A percentile compares a stretch with the other conserved stretches of the same genome.
Evolutionary conservation across 495 filamentous ascomycete species (phyloP).

Genomic region (Apiosordaria backusii): DNA sequence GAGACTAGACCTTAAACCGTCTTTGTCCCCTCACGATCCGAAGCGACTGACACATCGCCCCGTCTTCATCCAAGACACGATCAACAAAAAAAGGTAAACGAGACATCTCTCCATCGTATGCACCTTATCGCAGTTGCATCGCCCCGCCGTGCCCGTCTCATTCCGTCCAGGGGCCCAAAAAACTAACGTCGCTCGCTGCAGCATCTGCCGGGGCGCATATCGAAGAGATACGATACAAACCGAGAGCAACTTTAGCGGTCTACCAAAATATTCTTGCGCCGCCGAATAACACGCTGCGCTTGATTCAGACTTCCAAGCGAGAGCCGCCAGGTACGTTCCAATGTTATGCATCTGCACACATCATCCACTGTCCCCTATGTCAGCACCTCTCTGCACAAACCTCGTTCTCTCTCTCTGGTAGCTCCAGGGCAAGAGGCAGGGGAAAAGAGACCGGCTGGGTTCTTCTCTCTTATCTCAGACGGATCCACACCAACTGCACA

Average conservation of each 20-base stretch:
- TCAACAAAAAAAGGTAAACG: neutral
- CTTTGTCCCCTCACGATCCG: neutral
- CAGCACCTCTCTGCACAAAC: slow-evolving; percentile 1
- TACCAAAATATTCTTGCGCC: neutral
- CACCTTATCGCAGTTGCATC: slow-evolving; percentile 5
- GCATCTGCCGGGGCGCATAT: slow-evolving; percentile 1
- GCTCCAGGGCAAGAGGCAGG: slow-evolving; percentile 1
- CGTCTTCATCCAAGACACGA: neutral
- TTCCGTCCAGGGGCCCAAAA: neutral
- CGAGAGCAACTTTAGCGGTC: neutral
- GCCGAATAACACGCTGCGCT: neutral
- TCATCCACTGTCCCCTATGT: neutral
- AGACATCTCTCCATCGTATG: neutral
- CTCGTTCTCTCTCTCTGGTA: neutral
- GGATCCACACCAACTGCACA: neutral
- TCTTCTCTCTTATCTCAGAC: slow-evolving; percentile 8
- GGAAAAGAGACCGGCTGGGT: neutral
- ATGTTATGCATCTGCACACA: neutral
- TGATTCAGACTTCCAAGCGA: slow-evolving; percentile 1
- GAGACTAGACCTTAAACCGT: neutral
- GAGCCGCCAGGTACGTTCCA: neutral
- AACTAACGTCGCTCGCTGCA: neutral
- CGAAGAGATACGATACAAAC: slow-evolving; percentile 1
- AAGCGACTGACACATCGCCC: neutral
- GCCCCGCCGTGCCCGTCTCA: slow-evolving; percentile 2